Base-by-base conservation (phyloP, 805 yeast species). In the Lipomyces lipofer region DNA sequence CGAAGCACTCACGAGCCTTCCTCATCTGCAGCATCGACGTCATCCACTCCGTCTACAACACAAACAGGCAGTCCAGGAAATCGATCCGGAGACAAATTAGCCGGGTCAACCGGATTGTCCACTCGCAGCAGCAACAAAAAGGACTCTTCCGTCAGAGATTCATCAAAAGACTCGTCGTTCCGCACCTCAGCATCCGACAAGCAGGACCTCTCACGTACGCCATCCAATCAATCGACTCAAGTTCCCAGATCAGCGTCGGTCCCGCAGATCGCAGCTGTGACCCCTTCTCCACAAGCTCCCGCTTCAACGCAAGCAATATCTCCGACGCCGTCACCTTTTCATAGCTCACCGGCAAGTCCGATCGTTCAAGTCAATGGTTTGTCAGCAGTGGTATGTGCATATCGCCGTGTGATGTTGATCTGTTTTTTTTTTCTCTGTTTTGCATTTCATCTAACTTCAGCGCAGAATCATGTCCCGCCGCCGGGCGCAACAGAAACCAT, bases 401-500 rank as follows among this genome's bases (percentile, higher is more conserved):
- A 15, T 36, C 35, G 25, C 21, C 15, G 21, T n/a, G 19, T 38
- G 29, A 2, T 4, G 15, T n/a, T n/a, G 40, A 19, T 17, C 22
- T 6, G 24, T 36, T 43, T 28, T 33, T 19, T 3, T 10, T 6
- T 19, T 19, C 22, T n/a, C 15, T 13, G 4, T 13, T 6, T 19
- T 17, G 12, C 21, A 25, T 32, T 25, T 24, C 32, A 12, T 17
- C 21, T 29, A 17, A 44, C 32, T n/a, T n/a, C n/a, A 1, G 4
- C 4, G 29, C 43, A 40, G 56, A 58, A 48, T 27, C 63, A 60
- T 29, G 43, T 56, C 10, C 64, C 64, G 4, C 67, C 70, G 4
- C 72, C 73, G 4, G 72, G 72, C 25, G 63, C 68, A 29, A 66
- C 68, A n/a, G 72, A 69, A 44, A 66, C 68, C 13, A 68, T 69